These are phyloP conservation scores for Candida corydali DNA, from an alignment of 805 yeast genomes.

Conservation along the genomic window DNA sequence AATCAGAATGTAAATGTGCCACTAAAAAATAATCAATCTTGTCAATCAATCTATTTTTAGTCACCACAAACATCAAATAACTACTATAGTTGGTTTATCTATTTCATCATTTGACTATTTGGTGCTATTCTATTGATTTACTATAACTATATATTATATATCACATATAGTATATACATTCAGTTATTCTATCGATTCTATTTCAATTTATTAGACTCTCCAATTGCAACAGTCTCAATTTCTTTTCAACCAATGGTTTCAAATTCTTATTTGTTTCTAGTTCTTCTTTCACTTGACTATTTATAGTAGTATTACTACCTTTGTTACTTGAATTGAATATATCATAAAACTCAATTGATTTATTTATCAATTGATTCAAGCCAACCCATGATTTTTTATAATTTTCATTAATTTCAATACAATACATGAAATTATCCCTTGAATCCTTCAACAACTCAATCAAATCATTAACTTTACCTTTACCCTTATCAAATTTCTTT, in stretches of 20 bases:
- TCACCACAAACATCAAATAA: not conserved
- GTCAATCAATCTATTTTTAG: too few relatives aligned
- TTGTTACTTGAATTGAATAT: too few relatives aligned
- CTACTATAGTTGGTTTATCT: not conserved
- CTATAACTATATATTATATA: too few relatives aligned
- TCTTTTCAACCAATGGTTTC: constrained; percentile 14
- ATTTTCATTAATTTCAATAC: constrained; percentile 72
- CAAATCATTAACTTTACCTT: constrained; percentile 29
- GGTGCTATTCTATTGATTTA: not conserved
- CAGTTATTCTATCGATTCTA: not conserved
- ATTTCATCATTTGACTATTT: too few relatives aligned
- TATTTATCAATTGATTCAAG: constrained; percentile 36
- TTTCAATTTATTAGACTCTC: not conserved
- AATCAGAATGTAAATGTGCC: constrained; percentile 13
- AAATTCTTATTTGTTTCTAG: constrained; percentile 21
- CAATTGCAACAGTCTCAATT: constrained; percentile 13
- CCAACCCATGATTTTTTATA: constrained; percentile 77
- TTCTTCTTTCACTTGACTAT: too few relatives aligned
- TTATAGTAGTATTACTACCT: too few relatives aligned
- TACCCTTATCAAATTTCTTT: too few relatives aligned
- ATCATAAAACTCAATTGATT: constrained; percentile 14
- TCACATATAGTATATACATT: too few relatives aligned
- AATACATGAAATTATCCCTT: constrained; percentile 53
- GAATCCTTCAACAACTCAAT: constrained; percentile 23
- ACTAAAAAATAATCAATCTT: constrained; percentile 8